Evolutionary conservation across 768 basidiomycete species (phyloP), one percentile per base, ranked within the genome.

Genomic region (Phylloporus arenicola): DNA sequence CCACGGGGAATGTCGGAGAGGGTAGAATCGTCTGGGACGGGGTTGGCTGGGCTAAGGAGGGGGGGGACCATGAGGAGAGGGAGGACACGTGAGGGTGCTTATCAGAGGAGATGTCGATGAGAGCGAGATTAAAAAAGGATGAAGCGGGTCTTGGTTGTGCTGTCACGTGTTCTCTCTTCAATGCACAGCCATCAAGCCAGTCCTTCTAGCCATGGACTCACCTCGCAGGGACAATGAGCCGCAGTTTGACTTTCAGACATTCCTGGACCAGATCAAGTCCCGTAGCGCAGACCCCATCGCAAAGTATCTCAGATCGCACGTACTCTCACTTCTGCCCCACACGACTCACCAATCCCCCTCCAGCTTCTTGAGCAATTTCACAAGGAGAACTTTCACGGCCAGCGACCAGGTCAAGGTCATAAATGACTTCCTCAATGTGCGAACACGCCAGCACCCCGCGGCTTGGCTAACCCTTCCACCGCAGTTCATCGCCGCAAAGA

Each of bases 341-440:
- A 4, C 45, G 22, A 22, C 45, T 50, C 10, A 49, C 51, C n/a
- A 16, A 13, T 45, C 19, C 39, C 1, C 46, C 0, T 14, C 5
- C 62, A 98, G 94, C 38, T 97, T 98, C 63, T 66, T 98, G 63
- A 89, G 86, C 64, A 95, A 94, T 59, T 97, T 98, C 59, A 74
- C 90, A 20, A 96, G 94, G 69, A 79, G 88, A 53, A 86, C 91
- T 3, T 95, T 94, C 65, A 88, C 90, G 2, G 87, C 95, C 25
- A 82, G 81, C 52, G 96, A 98, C 61, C 95, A 98, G 65, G 83
- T 96, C 52, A 95, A 91, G 70, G 81, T 98, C 48, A 92, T 99
- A 62, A 86, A 89, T 61, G 94, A 98, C 60, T 99, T 98, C 62
- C 72, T 97, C 35, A 78, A 75, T 55, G 93, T 94, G 65, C 20